Evolutionary conservation across 805 yeast species (phyloP).

Genomic region (Candida ascalaphidarum): DNA sequence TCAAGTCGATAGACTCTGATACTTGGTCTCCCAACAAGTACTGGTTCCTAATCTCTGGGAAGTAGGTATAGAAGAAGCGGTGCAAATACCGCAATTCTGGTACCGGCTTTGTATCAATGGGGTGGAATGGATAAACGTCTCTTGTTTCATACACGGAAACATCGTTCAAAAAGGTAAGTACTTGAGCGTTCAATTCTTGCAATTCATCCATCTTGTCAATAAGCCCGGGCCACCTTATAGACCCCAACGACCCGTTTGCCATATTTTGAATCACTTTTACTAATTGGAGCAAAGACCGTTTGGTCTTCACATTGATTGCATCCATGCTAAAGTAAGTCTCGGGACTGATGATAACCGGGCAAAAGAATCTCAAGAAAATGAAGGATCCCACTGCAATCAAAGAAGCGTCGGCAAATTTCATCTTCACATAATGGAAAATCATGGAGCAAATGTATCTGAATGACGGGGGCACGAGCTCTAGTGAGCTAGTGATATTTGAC

Average conservation of each 20-base stretch:
- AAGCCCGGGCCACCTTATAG: constrained; percentile 58
- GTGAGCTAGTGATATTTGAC: constrained; percentile 48
- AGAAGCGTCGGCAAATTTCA: constrained; percentile 55
- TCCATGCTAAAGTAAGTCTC: constrained; percentile 42
- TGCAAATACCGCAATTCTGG: constrained; percentile 32
- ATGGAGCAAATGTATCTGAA: constrained; percentile 64
- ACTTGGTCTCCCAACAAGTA: constrained; percentile 18
- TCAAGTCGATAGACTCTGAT: constrained; percentile 7
- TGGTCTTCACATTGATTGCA: constrained; percentile 23
- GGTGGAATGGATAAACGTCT: constrained; percentile 18
- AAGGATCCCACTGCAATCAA: constrained; percentile 76
- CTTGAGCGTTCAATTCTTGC: constrained; percentile 15
- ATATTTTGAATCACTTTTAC: constrained; percentile 81
- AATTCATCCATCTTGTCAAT: constrained; percentile 31
- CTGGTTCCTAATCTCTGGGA: constrained; percentile 18
- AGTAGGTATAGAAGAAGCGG: constrained; percentile 29
- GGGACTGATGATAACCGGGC: constrained; percentile 89
- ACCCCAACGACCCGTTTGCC: constrained; percentile 70
- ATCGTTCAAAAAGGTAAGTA: constrained; percentile 17
- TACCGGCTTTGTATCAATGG: constrained; percentile 17
- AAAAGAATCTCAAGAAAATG: constrained; percentile 67
- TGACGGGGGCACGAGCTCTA: constrained; percentile 57
- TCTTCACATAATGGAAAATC: constrained; percentile 47
- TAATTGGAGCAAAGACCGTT: constrained; percentile 65
- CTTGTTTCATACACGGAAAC: constrained; percentile 11